A percentile compares a stretch with the other conserved stretches of the same genome.
Conservation (phyloP, 1,284 basidiomycete species). For the Papiliotrema laurentii region DNA sequence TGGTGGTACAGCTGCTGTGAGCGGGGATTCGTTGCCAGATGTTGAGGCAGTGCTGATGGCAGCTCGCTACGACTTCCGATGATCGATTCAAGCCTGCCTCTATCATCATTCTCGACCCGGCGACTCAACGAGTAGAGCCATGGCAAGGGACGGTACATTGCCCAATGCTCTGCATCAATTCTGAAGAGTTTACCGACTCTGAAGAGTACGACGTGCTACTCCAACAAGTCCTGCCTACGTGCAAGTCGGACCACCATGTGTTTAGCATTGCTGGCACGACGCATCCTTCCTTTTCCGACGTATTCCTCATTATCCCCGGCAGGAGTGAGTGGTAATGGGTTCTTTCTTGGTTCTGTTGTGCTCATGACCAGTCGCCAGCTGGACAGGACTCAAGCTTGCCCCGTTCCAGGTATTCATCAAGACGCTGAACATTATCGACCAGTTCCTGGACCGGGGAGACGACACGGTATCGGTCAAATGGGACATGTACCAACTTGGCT, state of each 20-base stretch:
- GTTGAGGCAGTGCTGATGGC: background rate
- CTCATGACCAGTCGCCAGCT: background rate
- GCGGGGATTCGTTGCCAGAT: conserved; percentile 4
- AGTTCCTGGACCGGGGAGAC: background rate
- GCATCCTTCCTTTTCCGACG: conserved; percentile 35
- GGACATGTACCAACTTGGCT: background rate
- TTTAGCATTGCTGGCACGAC: conserved; percentile 23
- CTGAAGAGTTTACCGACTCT: conserved; percentile 47
- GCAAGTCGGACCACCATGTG: conserved; percentile 29
- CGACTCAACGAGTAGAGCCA: conserved; percentile 32
- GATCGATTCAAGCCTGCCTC: conserved; percentile 11
- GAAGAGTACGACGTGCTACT: conserved; percentile 31
- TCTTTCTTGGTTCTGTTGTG: background rate
- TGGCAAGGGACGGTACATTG: conserved; percentile 39
- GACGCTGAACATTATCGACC: conserved; percentile 2
- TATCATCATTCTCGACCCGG: conserved; percentile 22
- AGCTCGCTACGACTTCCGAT: conserved; percentile 19
- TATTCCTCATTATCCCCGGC: conserved; percentile 28
- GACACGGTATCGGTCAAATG: conserved; percentile 1
- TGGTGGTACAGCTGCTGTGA: conserved; percentile 43
- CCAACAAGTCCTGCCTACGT: conserved; percentile 2
- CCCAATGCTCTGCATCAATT: conserved; percentile 49
- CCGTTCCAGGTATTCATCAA: conserved; percentile 3
- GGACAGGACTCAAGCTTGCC: background rate
- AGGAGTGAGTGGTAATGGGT: background rate